A percentile compares a stretch with the other conserved stretches of the same genome.
Conservation (phyloP, 495 filamentous ascomycete genomes). For the Thermothielavioides terrestris region DNA sequence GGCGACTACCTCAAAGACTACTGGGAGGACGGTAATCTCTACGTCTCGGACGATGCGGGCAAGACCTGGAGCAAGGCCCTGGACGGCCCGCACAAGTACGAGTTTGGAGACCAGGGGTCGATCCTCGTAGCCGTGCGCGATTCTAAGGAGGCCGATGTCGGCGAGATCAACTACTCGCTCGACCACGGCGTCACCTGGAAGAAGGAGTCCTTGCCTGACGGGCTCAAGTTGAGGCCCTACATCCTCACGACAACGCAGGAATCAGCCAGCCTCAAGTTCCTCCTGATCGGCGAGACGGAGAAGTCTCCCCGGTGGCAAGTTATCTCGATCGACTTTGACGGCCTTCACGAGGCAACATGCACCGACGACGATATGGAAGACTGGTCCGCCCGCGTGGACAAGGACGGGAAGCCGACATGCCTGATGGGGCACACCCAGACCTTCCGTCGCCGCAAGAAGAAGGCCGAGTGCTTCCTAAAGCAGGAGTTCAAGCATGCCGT, state of each 20-base stretch:
- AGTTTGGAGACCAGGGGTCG: conserved; percentile 86
- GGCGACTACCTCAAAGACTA: conserved; percentile 57
- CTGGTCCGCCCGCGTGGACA: conserved; percentile 76
- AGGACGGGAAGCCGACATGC: conserved; percentile 72
- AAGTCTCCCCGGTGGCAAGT: conserved; percentile 43
- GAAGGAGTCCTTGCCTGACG: conserved; percentile 49
- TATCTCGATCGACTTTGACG: conserved; percentile 72
- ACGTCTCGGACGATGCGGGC: conserved; percentile 85
- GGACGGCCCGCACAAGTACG: conserved; percentile 83
- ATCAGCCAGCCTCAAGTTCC: conserved; percentile 82
- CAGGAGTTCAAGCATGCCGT: conserved; percentile 70
- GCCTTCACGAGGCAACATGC: conserved; percentile 73
- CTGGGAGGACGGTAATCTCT: conserved; percentile 65
- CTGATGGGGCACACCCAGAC: conserved; percentile 91
- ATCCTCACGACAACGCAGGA: conserved; percentile 80
- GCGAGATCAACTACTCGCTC: conserved; percentile 64
- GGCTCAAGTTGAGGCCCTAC: conserved; percentile 53
- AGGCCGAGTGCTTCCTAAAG: conserved; percentile 81
- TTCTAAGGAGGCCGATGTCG: conserved; percentile 48
- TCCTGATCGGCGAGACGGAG: conserved; percentile 54
- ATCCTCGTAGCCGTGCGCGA: conserved; percentile 76
- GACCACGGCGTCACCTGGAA: conserved; percentile 81
- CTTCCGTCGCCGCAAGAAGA: conserved; percentile 70
- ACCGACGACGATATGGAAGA: conserved; percentile 71
- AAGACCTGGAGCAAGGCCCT: conserved; percentile 67